A percentile compares a stretch with the other conserved stretches of the same genome.
These are phyloP conservation scores for Mollisia scopiformis DNA, from an alignment of 2,329 filamentous ascomycete species.

Conservation along the genomic window DNA sequence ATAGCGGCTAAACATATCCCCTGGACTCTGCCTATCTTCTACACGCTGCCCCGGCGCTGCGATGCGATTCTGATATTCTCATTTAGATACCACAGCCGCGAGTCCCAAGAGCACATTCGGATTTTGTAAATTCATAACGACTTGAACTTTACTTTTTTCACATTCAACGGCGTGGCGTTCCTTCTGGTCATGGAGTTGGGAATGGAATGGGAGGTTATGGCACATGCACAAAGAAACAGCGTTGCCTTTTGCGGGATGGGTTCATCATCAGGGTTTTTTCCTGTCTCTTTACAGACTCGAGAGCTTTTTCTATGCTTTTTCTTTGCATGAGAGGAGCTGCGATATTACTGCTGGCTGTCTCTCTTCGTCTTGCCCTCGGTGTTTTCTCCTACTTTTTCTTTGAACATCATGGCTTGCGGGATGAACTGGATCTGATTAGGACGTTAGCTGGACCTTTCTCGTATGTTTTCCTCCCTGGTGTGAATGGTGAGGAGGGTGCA, in stretches of 20 bases:
- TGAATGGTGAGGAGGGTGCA: not conserved
- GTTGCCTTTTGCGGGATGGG: not conserved
- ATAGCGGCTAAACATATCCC: conserved; percentile 29
- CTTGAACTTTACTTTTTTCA: not conserved
- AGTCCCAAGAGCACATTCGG: conserved; percentile 8
- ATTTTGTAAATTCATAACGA: conserved; percentile 2
- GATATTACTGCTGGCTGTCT: not conserved
- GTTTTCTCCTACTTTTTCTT: too few species aligned
- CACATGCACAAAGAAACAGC: conserved; percentile 2
- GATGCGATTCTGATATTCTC: conserved; percentile 6
- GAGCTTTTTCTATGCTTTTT: not conserved
- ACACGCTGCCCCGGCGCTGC: too few species aligned
- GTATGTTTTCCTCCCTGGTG: not conserved
- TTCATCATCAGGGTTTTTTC: not conserved
- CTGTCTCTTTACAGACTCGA: not conserved
- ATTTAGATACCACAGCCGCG: conserved; percentile 24
- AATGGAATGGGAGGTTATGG: not conserved
- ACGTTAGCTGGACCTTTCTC: not conserved
- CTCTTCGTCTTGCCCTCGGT: too few species aligned
- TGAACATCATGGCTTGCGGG: conserved; percentile 4
- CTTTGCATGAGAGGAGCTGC: not conserved
- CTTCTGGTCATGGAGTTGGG: not conserved
- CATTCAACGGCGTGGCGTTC: conserved; percentile 1
- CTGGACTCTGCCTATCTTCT: not conserved
- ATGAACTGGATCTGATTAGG: not conserved